Evolutionary conservation across 176 grass and related monocot species (phyloP).

Genomic region (Avena insularis): DNA sequence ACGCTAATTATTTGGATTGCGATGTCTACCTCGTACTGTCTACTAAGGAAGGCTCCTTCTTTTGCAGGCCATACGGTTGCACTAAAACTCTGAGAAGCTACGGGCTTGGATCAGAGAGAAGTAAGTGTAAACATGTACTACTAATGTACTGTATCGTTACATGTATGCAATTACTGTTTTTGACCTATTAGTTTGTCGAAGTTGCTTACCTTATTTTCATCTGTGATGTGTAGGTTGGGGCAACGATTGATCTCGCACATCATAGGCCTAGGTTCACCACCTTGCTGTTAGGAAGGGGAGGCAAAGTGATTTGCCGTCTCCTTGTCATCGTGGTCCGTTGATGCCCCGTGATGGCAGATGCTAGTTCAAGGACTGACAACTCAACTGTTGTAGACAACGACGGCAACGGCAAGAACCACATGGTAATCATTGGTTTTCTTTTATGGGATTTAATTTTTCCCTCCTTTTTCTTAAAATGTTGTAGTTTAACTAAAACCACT

Average conservation of each 20-base stretch:
- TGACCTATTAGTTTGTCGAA: not conserved
- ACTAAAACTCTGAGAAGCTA: not conserved
- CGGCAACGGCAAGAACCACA: conserved; percentile 61
- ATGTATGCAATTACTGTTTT: not conserved
- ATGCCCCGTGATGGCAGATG: conserved; percentile 68
- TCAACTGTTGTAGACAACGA: conserved; percentile 70
- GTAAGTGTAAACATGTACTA: conserved; percentile 27
- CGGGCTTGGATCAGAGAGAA: conserved; percentile 18
- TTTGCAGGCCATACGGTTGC: conserved; percentile 9
- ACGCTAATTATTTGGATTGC: conserved; percentile 1
- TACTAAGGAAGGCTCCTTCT: not conserved
- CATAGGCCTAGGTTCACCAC: not conserved
- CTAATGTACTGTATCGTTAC: not conserved
- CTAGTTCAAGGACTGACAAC: conserved; percentile 70
- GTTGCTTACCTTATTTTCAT: not conserved
- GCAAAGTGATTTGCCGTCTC: conserved; percentile 53
- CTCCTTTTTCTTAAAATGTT: not conserved
- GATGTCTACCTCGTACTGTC: conserved; percentile 23
- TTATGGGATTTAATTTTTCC: not conserved
- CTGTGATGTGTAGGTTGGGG: not conserved
- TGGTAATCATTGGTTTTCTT: conserved; percentile 40
- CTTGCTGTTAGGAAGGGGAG: conserved; percentile 22
- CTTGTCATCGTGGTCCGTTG: conserved; percentile 8
- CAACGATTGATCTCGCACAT: not conserved
- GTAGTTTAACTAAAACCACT: not conserved